Base-by-base conservation (phyloP, 2,329 filamentous ascomycete genomes). In the Apiospora phragmitis region DNA sequence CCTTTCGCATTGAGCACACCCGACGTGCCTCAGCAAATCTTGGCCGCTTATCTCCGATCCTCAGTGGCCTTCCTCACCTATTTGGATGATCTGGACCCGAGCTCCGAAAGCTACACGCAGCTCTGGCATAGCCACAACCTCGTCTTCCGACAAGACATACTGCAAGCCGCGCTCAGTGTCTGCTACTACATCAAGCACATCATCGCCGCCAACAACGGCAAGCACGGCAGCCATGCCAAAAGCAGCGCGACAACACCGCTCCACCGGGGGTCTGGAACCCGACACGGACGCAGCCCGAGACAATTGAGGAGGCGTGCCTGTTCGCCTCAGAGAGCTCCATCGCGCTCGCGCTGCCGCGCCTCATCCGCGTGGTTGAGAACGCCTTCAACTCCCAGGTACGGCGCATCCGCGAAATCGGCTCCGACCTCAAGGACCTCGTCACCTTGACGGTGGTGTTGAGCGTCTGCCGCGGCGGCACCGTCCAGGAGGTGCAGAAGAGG, bases 31-130 rank as follows among this genome's bases (percentile, higher is more conserved):
- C 79, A 82, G 7, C 85, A 87, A 70, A 87, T 89, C 43, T 82
- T 85, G 66, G 83, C 85, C 35, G 81, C 84, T 6, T 89, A 89
- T 72, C 77, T 89, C 45, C 82, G 85, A 67, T 88, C 86, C 0
- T 88, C 85, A 3, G 87, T 88, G 82, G 82, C 86, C 21, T 83
- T 89, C n/a, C 79, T 89, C 66, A 85, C 84, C 18, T 88, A 88
- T 70, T 79, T 88, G 62, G 86, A 89, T 72, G 86, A 89, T 72
- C 77, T 89, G 7, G 86, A 89, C 71, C 84, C 85, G 0, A 76
- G 79, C 32, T 79, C 83, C 6, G 80, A 84, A 2, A 83, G 84
- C 65, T 88, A 85, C 68, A 78, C 82, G 51, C 83, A 85, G 55
- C 81, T 87, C 32, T 82, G 82, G 73, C 85, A 87, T 70, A 86